A percentile compares a stretch with the other conserved stretches of the same genome.
These are phyloP conservation scores for Arthonia radiata DNA, from an alignment of 495 filamentous ascomycete species.

Conservation along the genomic window DNA sequence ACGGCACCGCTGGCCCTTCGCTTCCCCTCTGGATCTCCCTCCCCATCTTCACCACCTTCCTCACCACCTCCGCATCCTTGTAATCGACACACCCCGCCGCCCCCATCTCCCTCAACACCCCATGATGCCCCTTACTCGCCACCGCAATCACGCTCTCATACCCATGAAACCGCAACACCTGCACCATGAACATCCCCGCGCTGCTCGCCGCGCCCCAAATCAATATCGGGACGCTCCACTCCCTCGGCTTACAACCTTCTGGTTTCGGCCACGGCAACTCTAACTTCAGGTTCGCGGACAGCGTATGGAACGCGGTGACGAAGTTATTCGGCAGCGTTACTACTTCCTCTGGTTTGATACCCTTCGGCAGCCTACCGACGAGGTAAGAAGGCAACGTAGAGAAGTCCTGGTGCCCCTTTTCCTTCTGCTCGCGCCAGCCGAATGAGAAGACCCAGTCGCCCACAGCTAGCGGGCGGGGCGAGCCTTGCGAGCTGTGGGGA, in stretches of 20 bases:
- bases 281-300: conserved; percentile 19
- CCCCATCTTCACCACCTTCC: background rate
- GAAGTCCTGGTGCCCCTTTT: conserved; percentile 23
- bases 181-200: conserved; percentile 23
- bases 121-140: conserved; percentile 5
- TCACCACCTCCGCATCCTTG: conserved; percentile 3
- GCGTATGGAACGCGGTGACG: conserved; percentile 24
- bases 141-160: conserved; percentile 15
- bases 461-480: too few species aligned
- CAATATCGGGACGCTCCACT: conserved; percentile 15
- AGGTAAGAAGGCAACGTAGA: conserved; percentile 9
- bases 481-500: too few species aligned
- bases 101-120: conserved; percentile 5
- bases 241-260: conserved; percentile 8
- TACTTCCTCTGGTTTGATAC: conserved; percentile 17
- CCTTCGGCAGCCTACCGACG: conserved; percentile 15
- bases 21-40: too few species aligned
- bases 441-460: conserved; percentile 26
- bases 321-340: conserved; percentile 26
- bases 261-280: conserved; percentile 23
- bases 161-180: conserved; percentile 24
- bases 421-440: conserved; percentile 12
- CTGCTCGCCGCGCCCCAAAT: conserved; percentile 29
- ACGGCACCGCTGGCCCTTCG: conserved; percentile 11
- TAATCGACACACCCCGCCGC: conserved; percentile 5